Conservation (phyloP, 306 rosid genomes). For the Castanea sativa region DNA sequence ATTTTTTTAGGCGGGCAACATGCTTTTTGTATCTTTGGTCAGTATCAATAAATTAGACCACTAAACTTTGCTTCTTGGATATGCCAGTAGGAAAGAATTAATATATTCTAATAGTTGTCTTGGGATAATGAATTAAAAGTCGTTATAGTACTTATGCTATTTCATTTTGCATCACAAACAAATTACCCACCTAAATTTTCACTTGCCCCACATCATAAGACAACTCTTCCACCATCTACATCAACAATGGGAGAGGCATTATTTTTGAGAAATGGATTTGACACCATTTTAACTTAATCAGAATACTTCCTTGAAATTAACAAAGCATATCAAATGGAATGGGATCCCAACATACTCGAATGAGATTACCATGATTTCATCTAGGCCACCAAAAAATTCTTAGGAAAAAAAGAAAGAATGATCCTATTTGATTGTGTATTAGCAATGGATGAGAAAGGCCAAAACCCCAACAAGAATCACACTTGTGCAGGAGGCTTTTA, state of each 20-base stretch:
- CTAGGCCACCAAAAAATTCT: background rate
- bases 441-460: background rate
- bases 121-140: background rate
- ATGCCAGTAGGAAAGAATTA: background rate
- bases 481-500: background rate
- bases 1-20: too few species aligned
- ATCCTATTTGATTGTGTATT: background rate
- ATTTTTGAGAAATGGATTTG: background rate
- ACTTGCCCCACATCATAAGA: background rate
- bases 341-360: background rate
- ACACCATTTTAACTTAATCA: background rate
- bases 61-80: too few species aligned
- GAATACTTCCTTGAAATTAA: background rate
- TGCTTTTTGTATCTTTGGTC: too few species aligned
- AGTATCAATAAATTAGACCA: too few species aligned
- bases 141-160: background rate
- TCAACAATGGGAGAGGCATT: background rate
- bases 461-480: background rate
- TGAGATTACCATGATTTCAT: background rate
- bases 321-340: background rate
- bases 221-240: background rate
- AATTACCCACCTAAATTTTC: background rate
- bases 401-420: background rate
- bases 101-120: background rate
- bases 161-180: background rate